Percentiles rank a stretch among this genome's conserved stretches.
These are phyloP conservation scores for Aurantiochytrium sp. DNA, from an alignment of 108 stramenopile species.

Conservation along the genomic window DNA sequence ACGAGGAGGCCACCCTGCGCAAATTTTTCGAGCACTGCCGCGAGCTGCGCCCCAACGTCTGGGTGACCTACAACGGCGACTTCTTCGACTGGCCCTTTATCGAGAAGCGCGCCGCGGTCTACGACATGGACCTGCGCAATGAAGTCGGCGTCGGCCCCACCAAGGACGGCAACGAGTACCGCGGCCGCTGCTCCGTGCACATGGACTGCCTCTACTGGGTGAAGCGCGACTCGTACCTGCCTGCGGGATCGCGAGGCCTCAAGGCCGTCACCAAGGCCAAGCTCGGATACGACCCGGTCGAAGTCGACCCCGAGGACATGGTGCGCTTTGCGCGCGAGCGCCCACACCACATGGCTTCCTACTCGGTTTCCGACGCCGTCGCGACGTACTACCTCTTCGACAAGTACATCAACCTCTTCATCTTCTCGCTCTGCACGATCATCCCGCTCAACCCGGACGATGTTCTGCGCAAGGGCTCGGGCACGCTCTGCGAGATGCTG, in stretches of 20 bases:
- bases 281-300: constrained; percentile 95
- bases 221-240: constrained; percentile 95
- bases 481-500: constrained; percentile 93
- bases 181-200: constrained; percentile 69
- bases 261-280: constrained; percentile 99
- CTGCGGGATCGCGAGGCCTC: constrained; percentile 91
- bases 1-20: constrained; percentile 72
- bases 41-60: constrained; percentile 79
- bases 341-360: constrained; percentile 92
- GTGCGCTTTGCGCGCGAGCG: constrained; percentile 79
- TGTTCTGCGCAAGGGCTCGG: constrained; percentile 85
- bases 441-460: constrained; percentile 98
- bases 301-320: constrained; percentile 99
- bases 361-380: constrained; percentile 97
- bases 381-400: constrained; percentile 97
- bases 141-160: constrained; percentile 73
- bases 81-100: constrained; percentile 98
- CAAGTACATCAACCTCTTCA: constrained; percentile 92
- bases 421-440: constrained; percentile 94
- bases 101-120: constrained; percentile 67
- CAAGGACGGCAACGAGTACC: constrained; percentile 44
- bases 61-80: constrained; percentile 99
- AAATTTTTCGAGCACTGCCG: constrained; percentile 80
- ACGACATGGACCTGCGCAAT: constrained; percentile 79
- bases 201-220: constrained; percentile 97